Evolutionary conservation across 352 stramenopile species (phyloP).

Genomic region (Phytophthora tentaculata): DNA sequence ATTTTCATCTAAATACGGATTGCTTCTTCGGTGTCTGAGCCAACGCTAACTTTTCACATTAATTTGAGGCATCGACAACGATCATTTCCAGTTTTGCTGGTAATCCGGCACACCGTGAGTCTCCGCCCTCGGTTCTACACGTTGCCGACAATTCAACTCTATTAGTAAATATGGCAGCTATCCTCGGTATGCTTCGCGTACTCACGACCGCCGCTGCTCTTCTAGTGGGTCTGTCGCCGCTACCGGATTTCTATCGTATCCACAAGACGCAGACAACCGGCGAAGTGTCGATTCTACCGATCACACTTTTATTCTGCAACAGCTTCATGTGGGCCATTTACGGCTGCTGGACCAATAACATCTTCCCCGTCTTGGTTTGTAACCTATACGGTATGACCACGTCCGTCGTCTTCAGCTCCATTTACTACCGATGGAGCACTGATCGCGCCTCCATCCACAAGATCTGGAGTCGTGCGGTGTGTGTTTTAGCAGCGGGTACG

Average conservation of each 20-base stretch:
- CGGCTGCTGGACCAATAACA: constrained; percentile 42
- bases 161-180: constrained; percentile 6
- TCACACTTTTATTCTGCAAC: constrained; percentile 42
- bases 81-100: constrained; percentile 32
- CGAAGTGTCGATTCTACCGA: constrained; percentile 38
- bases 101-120: not conserved
- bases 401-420: constrained; percentile 33
- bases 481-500: constrained; percentile 16
- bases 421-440: constrained; percentile 39
- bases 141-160: not conserved
- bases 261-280: constrained; percentile 39
- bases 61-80: not conserved
- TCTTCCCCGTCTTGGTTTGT: constrained; percentile 39
- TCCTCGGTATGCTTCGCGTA: constrained; percentile 33
- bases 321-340: constrained; percentile 52
- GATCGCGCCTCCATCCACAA: constrained; percentile 31
- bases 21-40: constrained; percentile 23
- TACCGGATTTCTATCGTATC: constrained; percentile 42
- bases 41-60: not conserved
- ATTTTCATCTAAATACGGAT: too few species aligned
- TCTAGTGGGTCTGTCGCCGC: constrained; percentile 39
- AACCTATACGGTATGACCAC: constrained; percentile 37
- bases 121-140: not conserved
- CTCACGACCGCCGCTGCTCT: constrained; percentile 37
- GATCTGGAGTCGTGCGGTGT: constrained; percentile 25